These are phyloP conservation scores for Neurospora hispaniola DNA, from an alignment of 495 filamentous ascomycete species.

Conservation along the genomic window DNA sequence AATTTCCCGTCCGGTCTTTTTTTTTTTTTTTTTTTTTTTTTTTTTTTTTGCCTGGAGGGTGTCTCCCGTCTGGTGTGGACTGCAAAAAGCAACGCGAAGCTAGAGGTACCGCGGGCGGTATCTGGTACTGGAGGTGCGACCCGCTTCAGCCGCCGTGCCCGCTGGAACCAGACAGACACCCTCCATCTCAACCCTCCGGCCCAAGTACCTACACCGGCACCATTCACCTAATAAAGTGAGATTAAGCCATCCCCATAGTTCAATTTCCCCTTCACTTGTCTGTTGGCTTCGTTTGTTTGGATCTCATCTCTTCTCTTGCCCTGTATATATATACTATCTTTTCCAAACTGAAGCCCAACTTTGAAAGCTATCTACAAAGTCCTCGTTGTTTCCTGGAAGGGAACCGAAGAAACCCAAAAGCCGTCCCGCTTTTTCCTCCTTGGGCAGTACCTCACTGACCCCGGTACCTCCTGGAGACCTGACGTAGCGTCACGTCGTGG, in stretches of 20 bases:
- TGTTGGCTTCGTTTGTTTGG: background rate
- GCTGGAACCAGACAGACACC: background rate
- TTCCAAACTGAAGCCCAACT: background rate
- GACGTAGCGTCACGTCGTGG: conserved; percentile 1
- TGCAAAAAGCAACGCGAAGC: background rate
- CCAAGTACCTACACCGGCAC: background rate
- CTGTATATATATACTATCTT: background rate
- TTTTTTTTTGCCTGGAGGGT: background rate
- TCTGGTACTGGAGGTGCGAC: background rate
- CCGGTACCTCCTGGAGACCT: background rate
- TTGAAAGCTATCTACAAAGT: too few relatives aligned
- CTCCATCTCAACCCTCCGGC: background rate
- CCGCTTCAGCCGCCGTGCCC: background rate
- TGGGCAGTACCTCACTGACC: background rate
- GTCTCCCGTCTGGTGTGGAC: background rate
- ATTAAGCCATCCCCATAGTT: background rate
- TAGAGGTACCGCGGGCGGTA: background rate
- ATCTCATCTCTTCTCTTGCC: background rate
- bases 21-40: background rate
- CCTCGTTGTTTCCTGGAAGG: background rate
- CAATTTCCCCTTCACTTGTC: background rate
- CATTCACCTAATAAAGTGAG: background rate
- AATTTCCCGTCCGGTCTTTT: background rate
- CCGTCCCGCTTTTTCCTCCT: background rate
- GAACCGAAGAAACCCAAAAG: background rate